Conservation (phyloP, 139 green algal species). For the Ettlia oleoabundans region DNA sequence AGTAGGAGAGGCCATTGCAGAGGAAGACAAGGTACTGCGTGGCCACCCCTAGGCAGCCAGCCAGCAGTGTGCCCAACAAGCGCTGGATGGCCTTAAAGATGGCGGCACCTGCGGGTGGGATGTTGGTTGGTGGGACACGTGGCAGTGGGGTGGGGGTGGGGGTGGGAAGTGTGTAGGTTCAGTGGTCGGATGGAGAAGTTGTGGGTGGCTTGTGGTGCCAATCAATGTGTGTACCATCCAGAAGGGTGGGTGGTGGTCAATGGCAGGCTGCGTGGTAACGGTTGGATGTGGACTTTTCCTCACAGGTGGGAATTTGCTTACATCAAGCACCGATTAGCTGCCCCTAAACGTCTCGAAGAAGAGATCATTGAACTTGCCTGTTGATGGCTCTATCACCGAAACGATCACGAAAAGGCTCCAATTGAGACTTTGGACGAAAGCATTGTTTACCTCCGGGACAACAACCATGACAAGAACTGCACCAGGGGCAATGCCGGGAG, state of each 20-base stretch:
- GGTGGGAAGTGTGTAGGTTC: background rate
- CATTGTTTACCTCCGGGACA: background rate
- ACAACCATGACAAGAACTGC: conserved; percentile 18
- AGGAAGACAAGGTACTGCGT: conserved; percentile 6
- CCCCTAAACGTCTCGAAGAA: too few species aligned
- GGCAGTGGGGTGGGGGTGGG: too few species aligned
- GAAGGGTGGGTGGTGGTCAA: background rate
- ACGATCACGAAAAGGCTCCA: conserved; percentile 25
- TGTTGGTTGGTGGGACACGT: background rate
- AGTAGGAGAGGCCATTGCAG: conserved; percentile 30
- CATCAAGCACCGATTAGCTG: too few species aligned
- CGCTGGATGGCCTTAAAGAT: conserved; percentile 33
- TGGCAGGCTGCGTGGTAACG: background rate
- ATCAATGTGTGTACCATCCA: too few species aligned
- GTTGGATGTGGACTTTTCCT: background rate
- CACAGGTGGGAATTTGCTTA: background rate
- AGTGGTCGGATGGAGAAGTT: background rate
- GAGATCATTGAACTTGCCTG: conserved; percentile 13
- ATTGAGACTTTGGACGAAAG: background rate
- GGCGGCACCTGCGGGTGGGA: conserved; percentile 1
- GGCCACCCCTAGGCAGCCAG: conserved; percentile 3
- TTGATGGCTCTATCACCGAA: conserved; percentile 18
- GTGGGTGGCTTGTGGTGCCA: too few species aligned
- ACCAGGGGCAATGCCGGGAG: background rate
- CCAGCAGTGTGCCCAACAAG: background rate